Base-by-base conservation (phyloP, 768 basidiomycete species). In the Suillus sp. region DNA sequence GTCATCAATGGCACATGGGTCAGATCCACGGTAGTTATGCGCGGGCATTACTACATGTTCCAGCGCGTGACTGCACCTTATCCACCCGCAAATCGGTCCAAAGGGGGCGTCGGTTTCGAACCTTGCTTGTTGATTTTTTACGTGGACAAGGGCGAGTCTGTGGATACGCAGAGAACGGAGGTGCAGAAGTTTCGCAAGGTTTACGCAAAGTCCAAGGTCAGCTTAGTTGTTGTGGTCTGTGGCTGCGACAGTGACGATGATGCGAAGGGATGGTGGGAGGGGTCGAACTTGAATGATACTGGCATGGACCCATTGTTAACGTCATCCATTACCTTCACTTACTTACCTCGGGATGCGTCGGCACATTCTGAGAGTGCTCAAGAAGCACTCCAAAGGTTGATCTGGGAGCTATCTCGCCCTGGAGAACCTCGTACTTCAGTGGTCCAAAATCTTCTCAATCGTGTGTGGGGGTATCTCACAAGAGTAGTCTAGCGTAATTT, bases 221-320 rank as follows among this genome's bases (percentile, higher is more conserved):
- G 43, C 20, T 60, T 62, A 11, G 47, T 62, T 14, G 37, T 62
- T 5, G 62, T 62, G 48, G 45, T 62, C 11, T 60, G 59, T 30
- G 62, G 62, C 14, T 48, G 35, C n/a, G 62, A 62, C 7, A 60
- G 48, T 45, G 57, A 62, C 38, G 42, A 58, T 34, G 56, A 58
- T n/a, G 62, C 62, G 43, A 62, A 48, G n/a, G 43, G 22, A 32
- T 62, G 62, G 62, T 62, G 62, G 62, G 32, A 62, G n/a, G 34
- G 18, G 10, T 61, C 35, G 25, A 7, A n/a, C n/a, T n/a, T n/a
- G n/a, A 60, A 35, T 59, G 22, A 56, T 25, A 32, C 32, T 13
- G 59, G 42, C n/a, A 34, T 13, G 42, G 62, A 47, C 16, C 18
- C 4, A 14, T 27, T 5, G n/a, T 11, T 20, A 18, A 25, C 16